Evolutionary conservation across 768 basidiomycete species (phyloP), one percentile per base, ranked within the genome.

Genomic region (Dacryopinax primogenitus): DNA sequence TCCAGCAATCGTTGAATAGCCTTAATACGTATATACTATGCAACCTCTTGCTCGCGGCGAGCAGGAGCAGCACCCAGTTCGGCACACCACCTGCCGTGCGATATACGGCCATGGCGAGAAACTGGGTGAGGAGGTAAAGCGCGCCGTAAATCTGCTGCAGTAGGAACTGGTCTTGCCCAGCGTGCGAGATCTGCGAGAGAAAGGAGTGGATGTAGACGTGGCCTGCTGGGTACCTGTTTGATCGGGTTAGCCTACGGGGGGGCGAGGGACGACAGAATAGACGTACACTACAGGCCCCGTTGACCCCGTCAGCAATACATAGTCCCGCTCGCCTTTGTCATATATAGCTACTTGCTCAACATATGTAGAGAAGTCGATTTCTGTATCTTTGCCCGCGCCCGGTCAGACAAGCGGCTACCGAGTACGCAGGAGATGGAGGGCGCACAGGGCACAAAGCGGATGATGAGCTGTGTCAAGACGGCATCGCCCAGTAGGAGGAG

Each of bases 281-380:
- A 69, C 78, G 74, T 71, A 96, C 94, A 97, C 94, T 9, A 95
- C 77, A 9, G 89, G 91, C 16, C 96, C 96, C 4, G 92, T 96
- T 1, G 92, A 93, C 0, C 96, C 96, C 65, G 82, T 78, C 62
- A 99, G 87, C 66, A 78, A 74, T 13, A 83, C 80, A 72, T 99
- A 99, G 71, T 93, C 83, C 58, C 86, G 80, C 73, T 94, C 87
- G 34, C 93, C 93, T 64, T 83, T 82, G 58, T 89, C 70, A 76
- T 90, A 92, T 41, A 87, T 73, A 65, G 86, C 81, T 0, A 89
- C 82, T 63, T 98, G 96, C 63, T 86, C 78, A 85, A 97, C 92
- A 73, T 99, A 99, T 0, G 96, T 97, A 71, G 86, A 82, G 86
- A 91, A 98, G 76, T 99, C 96, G 70, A 99, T 99, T 76, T 99